These are phyloP conservation scores for Lachnellula suecica DNA, from an alignment of 2,329 filamentous ascomycete species.

Conservation along the genomic window DNA sequence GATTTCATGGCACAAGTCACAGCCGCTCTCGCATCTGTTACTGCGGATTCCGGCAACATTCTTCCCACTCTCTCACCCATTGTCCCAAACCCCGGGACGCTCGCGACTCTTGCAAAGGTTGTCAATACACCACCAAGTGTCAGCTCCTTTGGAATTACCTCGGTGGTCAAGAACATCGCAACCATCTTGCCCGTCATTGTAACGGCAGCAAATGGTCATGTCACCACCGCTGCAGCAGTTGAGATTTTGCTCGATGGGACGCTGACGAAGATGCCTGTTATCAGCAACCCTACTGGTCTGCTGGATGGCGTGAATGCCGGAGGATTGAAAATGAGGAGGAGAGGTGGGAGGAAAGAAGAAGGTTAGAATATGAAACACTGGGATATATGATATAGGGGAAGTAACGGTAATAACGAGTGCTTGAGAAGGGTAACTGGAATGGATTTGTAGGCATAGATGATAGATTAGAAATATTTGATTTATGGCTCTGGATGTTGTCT, in stretches of 20 bases:
- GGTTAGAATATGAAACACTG: background rate
- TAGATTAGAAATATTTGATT: background rate
- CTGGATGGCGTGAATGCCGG: background rate
- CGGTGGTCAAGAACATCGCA: background rate
- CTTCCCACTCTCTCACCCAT: background rate
- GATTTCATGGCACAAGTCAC: constrained; percentile 7
- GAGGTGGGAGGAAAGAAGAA: background rate
- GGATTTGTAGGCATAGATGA: background rate
- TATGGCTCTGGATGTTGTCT: no score
- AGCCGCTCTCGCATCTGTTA: constrained; percentile 5
- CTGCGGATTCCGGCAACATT: background rate
- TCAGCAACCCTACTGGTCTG: background rate
- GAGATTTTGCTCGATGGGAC: constrained; percentile 5
- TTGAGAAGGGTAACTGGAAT: background rate
- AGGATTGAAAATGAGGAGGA: background rate
- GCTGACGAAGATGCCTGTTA: constrained; percentile 5
- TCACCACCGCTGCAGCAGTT: constrained; percentile 4
- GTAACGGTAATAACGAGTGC: background rate
- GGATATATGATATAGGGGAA: background rate
- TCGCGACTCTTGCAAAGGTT: background rate
- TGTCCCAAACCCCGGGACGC: background rate
- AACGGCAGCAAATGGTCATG: constrained; percentile 4
- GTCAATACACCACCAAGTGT: background rate
- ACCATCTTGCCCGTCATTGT: constrained; percentile 4
- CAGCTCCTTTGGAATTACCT: constrained; percentile 1